These are phyloP conservation scores for Carex parvula DNA, from an alignment of 176 grass and related monocot species.

Conservation along the genomic window DNA sequence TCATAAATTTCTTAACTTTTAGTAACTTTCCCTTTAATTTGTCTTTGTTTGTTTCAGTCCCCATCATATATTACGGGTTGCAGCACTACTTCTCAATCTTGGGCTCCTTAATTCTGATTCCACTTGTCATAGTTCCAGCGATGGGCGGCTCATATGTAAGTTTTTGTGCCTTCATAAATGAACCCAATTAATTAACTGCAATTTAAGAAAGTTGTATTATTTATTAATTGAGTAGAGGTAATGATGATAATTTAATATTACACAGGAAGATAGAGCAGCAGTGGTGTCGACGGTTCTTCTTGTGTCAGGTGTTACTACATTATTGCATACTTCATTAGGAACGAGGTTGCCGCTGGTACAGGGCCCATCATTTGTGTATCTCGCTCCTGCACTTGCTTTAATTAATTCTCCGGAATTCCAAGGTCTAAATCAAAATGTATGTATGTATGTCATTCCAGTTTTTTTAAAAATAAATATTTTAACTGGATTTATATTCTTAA, in stretches of 20 bases:
- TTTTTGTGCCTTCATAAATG: background rate
- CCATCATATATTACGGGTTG: conserved; percentile 58
- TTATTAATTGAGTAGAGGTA: background rate
- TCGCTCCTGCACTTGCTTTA: conserved; percentile 75
- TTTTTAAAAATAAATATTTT: conserved; percentile 9
- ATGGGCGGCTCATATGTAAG: conserved; percentile 90
- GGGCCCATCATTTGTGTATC: conserved; percentile 93
- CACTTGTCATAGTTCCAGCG: conserved; percentile 77
- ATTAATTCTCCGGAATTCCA: conserved; percentile 90
- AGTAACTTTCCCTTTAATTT: background rate
- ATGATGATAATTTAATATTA: background rate
- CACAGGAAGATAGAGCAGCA: conserved; percentile 74
- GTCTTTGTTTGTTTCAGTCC: conserved; percentile 47
- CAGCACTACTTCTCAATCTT: conserved; percentile 97
- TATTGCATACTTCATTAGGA: conserved; percentile 78
- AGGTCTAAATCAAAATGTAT: conserved; percentile 89
- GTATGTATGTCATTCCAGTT: background rate
- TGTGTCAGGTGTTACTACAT: conserved; percentile 64
- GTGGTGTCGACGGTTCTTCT: conserved; percentile 91
- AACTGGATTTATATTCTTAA: background rate
- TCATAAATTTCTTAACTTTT: background rate
- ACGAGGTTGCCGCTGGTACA: conserved; percentile 87
- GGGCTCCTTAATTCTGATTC: conserved; percentile 89
- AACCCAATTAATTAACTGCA: conserved; percentile 6
- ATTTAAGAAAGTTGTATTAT: background rate